Base-by-base conservation (phyloP, 164 flowering plant genomes). In the Sedum album region DNA sequence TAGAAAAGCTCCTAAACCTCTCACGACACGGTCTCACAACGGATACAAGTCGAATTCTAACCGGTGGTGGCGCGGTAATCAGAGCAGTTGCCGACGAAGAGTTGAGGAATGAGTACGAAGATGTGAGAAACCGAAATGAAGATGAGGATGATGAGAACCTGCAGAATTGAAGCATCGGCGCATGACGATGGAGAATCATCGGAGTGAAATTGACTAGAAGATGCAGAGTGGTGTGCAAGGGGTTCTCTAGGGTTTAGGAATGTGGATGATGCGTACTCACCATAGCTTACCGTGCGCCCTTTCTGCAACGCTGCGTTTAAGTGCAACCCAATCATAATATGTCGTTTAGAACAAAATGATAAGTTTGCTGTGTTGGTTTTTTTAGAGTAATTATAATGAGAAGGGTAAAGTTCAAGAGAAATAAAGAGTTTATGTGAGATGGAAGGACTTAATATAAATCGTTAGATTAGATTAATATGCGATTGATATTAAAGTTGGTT, bases 1-100 rank as follows among this genome's bases (percentile, higher is more conserved):
- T 71, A 5, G 73, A 71, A 46, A 75, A 82, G 5, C 68, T 68
- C 67, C 84, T 74, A 18, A 44, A 17, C 1, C 62, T 51, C 18
- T 68, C 55, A 13, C 33, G 51, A n/a, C 44, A n/a, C 9, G 73
- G 72, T 9, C 48, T 65, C n/a, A 25, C 68, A 31, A 74, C 72
- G 17, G 53, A 68, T 57, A 75, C 7, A 23, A 76, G 65, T 25
- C 69, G 74, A 38, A 70, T 21, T 25, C 60, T 73, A 17, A 46
- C 42, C 1, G 79, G 69, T 10, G 62, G 62, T 57, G 31, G 20
- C 28, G 62, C 62, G 33, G 35, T 11, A 6, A 6, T 30, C 31
- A 25, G 8, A 10, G 31, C 13, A 55, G 60, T 55, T 13, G 30
- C 60, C 17, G 62, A 20, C 33, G 62, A 15, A 26, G 62, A 14